phyloP scores from a whole-genome alignment of 495 filamentous ascomycete species.

The Mycothermus thermophilus region DNA sequence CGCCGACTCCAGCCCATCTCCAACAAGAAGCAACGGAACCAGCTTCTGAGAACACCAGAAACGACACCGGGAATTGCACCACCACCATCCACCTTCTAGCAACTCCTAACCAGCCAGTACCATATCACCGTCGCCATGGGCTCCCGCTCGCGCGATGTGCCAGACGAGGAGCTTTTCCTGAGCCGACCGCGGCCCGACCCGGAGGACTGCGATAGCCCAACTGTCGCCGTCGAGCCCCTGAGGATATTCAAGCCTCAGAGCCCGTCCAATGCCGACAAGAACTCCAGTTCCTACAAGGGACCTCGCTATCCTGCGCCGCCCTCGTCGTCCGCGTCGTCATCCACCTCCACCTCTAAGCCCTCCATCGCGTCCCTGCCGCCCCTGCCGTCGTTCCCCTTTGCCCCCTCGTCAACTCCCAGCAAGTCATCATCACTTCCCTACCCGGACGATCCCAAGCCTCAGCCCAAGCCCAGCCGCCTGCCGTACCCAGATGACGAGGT shows the following conservation, averaged over 20 bases:
- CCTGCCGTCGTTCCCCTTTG: slow-evolving; percentile 42
- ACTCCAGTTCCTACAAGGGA: slow-evolving; percentile 22
- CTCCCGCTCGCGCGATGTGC: slow-evolving; percentile 37
- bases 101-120: no score
- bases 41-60: no score
- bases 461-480: slow-evolving; percentile 25
- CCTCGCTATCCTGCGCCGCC: slow-evolving; percentile 37
- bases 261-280: slow-evolving; percentile 33
- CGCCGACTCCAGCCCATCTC: no score
- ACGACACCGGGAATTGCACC: no score
- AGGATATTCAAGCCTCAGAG: slow-evolving; percentile 63
- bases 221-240: slow-evolving; percentile 71
- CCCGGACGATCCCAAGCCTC: slow-evolving; percentile 53
- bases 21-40: no score
- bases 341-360: slow-evolving; percentile 13
- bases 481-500: slow-evolving; percentile 58
- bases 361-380: slow-evolving; percentile 23
- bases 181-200: slow-evolving; percentile 33
- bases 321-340: slow-evolving; percentile 27
- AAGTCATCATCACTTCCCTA: slow-evolving; percentile 57
- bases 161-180: slow-evolving; percentile 68
- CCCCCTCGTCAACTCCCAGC: slow-evolving; percentile 38
- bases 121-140: slow-evolving; percentile 25
- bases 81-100: no score
- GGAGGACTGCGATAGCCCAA: slow-evolving; percentile 50